Conservation (phyloP, 1,139 yeast genomes). For the Spathaspora sp. region DNA sequence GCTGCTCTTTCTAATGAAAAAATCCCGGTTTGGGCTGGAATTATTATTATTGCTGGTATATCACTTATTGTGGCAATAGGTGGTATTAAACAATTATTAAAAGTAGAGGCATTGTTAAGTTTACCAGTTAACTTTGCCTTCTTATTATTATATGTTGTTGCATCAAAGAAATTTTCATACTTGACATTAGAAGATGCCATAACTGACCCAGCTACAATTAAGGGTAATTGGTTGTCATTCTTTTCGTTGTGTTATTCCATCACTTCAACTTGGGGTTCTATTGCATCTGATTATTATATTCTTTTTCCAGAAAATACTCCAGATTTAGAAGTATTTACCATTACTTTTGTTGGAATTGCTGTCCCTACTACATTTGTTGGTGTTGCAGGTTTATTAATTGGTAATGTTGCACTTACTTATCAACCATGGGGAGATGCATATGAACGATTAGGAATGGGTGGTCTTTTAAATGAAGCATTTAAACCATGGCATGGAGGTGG, state of each 20-base stretch:
- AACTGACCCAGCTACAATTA: constrained; percentile 38
- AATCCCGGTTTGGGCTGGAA: constrained; percentile 72
- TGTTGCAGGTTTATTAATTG: constrained; percentile 67
- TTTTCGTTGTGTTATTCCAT: constrained; percentile 76
- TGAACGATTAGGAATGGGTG: constrained; percentile 69
- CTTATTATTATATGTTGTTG: constrained; percentile 64
- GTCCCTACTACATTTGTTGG: constrained; percentile 82
- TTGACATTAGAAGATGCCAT: constrained; percentile 38
- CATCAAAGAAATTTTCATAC: constrained; percentile 53
- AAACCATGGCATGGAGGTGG: constrained; percentile 80
- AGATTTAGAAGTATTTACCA: constrained; percentile 50
- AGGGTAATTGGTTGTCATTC: constrained; percentile 72
- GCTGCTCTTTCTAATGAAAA: constrained; percentile 59
- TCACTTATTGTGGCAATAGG: constrained; percentile 69
- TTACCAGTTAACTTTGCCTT: constrained; percentile 71
- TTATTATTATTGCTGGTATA: constrained; percentile 62
- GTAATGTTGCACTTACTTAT: constrained; percentile 65
- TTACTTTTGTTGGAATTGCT: constrained; percentile 69
- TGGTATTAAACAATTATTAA: constrained; percentile 70
- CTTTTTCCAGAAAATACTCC: constrained; percentile 76
- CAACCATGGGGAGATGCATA: constrained; percentile 62
- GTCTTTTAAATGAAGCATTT: constrained; percentile 66
- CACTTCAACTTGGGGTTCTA: constrained; percentile 89
- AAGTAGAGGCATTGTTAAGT: constrained; percentile 67
- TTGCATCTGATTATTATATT: constrained; percentile 83